Conservation (phyloP, 345 rosid genomes). For the Geranium rotundifolium region DNA sequence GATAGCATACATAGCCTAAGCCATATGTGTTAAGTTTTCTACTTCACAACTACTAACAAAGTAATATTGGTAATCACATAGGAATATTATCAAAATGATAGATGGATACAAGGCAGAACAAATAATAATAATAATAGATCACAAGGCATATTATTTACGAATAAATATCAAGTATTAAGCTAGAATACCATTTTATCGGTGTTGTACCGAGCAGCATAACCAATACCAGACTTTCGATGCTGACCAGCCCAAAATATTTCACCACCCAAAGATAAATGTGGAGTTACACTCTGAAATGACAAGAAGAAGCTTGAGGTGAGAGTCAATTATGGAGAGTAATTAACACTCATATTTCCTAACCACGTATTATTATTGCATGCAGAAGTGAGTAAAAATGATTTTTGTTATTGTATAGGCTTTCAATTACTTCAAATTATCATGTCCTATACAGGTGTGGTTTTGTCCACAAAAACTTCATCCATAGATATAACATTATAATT, state of each 20-base stretch:
- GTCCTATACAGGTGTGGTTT: too few species aligned
- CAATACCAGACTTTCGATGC: constrained; percentile 87
- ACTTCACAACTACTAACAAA: too few species aligned
- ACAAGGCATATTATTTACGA: background rate
- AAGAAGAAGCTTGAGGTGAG: background rate
- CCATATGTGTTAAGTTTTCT: too few species aligned
- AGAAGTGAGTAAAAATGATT: background rate
- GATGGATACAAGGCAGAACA: background rate
- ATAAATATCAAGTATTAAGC: background rate
- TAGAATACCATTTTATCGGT: constrained; percentile 79
- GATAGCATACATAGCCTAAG: too few species aligned
- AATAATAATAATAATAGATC: background rate
- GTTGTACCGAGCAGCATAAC: constrained; percentile 89
- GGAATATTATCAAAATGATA: too few species aligned
- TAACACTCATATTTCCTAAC: background rate
- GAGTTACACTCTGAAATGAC: constrained; percentile 63
- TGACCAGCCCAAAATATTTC: constrained; percentile 97
- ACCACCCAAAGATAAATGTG: constrained; percentile 68
- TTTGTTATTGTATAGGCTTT: too few species aligned
- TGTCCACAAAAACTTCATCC: too few species aligned
- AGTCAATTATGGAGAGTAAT: background rate
- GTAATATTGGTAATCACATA: too few species aligned
- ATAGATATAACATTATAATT: background rate
- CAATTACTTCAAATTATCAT: too few species aligned
- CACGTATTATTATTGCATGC: background rate